A percentile compares a stretch with the other conserved stretches of the same genome.
Evolutionary conservation across 1,284 basidiomycete genomes (phyloP).

Genomic region (Ceratobasidium theobromae): DNA sequence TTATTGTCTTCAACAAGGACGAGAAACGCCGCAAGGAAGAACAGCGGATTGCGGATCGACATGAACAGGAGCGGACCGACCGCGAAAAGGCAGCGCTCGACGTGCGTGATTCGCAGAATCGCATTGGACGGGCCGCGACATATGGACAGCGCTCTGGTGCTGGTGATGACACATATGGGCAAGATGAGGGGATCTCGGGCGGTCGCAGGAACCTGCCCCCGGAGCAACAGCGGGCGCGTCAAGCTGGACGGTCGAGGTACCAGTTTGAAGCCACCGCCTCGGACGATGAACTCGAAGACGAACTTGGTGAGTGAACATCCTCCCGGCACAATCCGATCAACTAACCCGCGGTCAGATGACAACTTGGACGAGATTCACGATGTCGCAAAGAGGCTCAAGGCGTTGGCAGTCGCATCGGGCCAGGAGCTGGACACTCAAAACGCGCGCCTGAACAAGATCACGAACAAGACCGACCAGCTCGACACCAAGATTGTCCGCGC

Average conservation of each 20-base stretch:
- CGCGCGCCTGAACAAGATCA: conserved; percentile 64
- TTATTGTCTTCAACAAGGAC: conserved; percentile 88
- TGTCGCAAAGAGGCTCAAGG: conserved; percentile 80
- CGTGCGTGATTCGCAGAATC: conserved; percentile 82
- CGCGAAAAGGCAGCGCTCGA: conserved; percentile 85
- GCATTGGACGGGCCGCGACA: conserved; percentile 74
- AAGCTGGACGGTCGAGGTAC: conserved; percentile 78
- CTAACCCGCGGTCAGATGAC: conserved; percentile 67
- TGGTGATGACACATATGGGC: conserved; percentile 39
- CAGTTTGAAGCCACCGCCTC: conserved; percentile 94
- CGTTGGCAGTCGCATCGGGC: conserved; percentile 81
- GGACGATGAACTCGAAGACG: conserved; percentile 84
- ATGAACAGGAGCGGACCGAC: conserved; percentile 85
- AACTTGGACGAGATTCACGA: conserved; percentile 90
- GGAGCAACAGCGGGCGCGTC: conserved; percentile 53
- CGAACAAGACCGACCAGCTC: conserved; percentile 65
- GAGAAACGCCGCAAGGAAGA: conserved; percentile 89
- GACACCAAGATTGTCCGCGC: conserved; percentile 66
- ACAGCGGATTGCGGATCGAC: conserved; percentile 82
- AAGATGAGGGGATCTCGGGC: conserved; percentile 48
- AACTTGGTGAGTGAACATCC: conserved; percentile 47
- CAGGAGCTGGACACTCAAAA: conserved; percentile 80
- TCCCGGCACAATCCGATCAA: conserved; percentile 44
- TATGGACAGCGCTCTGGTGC: conserved; percentile 49
- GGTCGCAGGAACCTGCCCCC: conserved; percentile 50